Evolutionary conservation across 345 rosid species (phyloP), one percentile per base, ranked within the genome.

Genomic region (Salix arbutifolia): DNA sequence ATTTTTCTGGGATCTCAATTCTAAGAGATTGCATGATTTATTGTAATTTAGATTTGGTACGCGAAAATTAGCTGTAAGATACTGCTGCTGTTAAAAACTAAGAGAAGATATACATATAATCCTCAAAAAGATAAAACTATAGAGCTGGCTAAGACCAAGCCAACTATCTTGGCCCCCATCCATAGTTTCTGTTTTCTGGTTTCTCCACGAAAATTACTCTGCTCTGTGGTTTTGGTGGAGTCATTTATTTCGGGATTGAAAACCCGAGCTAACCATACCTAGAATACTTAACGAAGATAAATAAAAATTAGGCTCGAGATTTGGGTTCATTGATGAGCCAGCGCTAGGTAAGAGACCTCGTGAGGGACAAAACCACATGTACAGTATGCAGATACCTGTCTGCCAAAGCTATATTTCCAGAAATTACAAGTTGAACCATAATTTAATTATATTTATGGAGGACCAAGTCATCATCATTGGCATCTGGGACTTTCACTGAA

Each of bases 401-500:
- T 11, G 35, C 12, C 16, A 19, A 11, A 8, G 14, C 58, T 12
- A 44, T 12, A 13, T 23, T 14, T 11, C 50, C 50, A 46, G 17
- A 25, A 16, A 53, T 18, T 25, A 2, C 74, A 60, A 61, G 60
- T 61, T 69, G 64, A 58, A 60, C 19, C 62, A 35, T 75, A 42
- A 19, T 69, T 62, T 56, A 77, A 62, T 77, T 38, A 35, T 33
- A 46, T 25, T 35, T 23, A 61, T 23, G 62, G 35, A 46, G 73
- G 62, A 33, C 16, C 74, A 23, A 71, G 12, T 4, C 23, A 12
- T 61, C 33, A 67, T 12, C 70, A 65, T 21, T 74, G 71, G 71
- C 80, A 37, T 80, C 71, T 72, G 52, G 1, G 71, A 30, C 62
- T 56, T 72, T 40, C 73, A 23, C 73, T 65, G 80, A 82, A 78